Percentiles rank a stretch among this genome's conserved stretches.
Evolutionary conservation across 441 rosid genomes (phyloP).

Genomic region (Erysimum cheiri): DNA sequence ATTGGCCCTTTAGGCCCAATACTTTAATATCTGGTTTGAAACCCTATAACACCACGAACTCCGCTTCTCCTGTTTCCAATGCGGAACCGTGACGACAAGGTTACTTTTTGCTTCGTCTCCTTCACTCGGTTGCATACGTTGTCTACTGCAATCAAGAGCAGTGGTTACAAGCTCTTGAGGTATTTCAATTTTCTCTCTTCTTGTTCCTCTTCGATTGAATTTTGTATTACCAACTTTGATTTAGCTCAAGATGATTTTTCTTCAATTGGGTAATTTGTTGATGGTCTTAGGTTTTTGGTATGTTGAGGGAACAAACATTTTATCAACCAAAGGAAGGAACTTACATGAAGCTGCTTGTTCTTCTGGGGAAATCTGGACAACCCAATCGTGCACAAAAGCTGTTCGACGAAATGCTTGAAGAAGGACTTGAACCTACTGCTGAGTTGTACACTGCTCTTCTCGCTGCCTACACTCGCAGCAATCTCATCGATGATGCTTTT

Average conservation of each 20-base stretch:
- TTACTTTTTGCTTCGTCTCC: too few species aligned
- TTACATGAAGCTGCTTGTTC: slow-evolving; percentile 83
- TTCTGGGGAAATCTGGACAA: slow-evolving; percentile 73
- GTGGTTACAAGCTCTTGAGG: slow-evolving; percentile 87
- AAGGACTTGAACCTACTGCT: slow-evolving; percentile 69
- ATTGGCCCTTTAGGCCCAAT: too few species aligned
- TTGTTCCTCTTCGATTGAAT: not conserved
- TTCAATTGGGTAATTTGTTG: slow-evolving; percentile 22
- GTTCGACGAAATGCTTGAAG: slow-evolving; percentile 79
- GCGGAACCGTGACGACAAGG: too few species aligned
- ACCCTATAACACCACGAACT: too few species aligned
- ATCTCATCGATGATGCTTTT: slow-evolving; percentile 71
- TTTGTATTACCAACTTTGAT: not conserved
- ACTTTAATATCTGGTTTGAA: too few species aligned
- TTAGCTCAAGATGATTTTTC: slow-evolving; percentile 11
- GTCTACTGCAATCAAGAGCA: slow-evolving; percentile 40
- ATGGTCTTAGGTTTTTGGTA: slow-evolving; percentile 68
- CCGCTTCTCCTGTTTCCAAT: too few species aligned
- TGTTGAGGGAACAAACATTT: slow-evolving; percentile 76
- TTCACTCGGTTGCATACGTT: too few species aligned
- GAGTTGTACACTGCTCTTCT: slow-evolving; percentile 88
- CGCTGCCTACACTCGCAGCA: slow-evolving; percentile 70
- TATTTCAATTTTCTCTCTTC: slow-evolving; percentile 27
- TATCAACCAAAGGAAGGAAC: slow-evolving; percentile 87
- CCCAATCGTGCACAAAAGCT: slow-evolving; percentile 67